These are phyloP conservation scores for Podospora bellae-mahoneyi DNA, from an alignment of 495 filamentous ascomycete genomes.

Conservation along the genomic window DNA sequence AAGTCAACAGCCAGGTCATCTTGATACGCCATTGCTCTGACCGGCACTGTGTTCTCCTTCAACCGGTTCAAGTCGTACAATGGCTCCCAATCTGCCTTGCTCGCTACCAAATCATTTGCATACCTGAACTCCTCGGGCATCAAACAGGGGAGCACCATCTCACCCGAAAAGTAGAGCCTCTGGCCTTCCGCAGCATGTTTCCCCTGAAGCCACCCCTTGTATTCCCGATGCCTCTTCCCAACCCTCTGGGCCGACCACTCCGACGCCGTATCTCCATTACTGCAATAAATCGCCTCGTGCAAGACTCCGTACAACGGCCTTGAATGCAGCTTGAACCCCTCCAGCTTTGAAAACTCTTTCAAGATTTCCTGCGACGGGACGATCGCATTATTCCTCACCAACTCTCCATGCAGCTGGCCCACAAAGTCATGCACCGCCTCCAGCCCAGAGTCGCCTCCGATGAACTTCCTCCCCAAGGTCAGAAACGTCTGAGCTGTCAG, in stretches of 20 bases:
- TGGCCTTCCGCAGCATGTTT: conserved; percentile 38
- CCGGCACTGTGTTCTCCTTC: conserved; percentile 69
- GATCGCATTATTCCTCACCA: not conserved
- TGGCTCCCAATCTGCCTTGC: conserved; percentile 60
- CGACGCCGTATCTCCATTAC: conserved; percentile 8
- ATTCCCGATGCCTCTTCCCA: conserved; percentile 19
- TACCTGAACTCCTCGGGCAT: conserved; percentile 56
- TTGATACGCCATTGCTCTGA: conserved; percentile 73
- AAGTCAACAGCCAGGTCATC: conserved; percentile 91
- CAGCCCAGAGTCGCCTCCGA: conserved; percentile 58
- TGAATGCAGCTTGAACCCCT: conserved; percentile 20
- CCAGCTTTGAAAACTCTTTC: conserved; percentile 42
- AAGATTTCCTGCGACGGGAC: conserved; percentile 58
- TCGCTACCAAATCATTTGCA: conserved; percentile 47
- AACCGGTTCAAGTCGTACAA: conserved; percentile 69
- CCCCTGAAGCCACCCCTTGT: conserved; percentile 42
- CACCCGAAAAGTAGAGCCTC: conserved; percentile 76
- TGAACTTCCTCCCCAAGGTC: conserved; percentile 73
- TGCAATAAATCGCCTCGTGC: conserved; percentile 31
- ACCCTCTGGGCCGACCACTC: conserved; percentile 47
- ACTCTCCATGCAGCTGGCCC: conserved; percentile 50
- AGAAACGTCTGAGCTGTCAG: conserved; percentile 69
- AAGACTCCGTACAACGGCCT: conserved; percentile 30
- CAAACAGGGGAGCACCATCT: conserved; percentile 74
- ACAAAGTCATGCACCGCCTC: conserved; percentile 59